Evolutionary conservation across 768 basidiomycete species (phyloP).

Genomic region (Xanthoconium purpureum): DNA sequence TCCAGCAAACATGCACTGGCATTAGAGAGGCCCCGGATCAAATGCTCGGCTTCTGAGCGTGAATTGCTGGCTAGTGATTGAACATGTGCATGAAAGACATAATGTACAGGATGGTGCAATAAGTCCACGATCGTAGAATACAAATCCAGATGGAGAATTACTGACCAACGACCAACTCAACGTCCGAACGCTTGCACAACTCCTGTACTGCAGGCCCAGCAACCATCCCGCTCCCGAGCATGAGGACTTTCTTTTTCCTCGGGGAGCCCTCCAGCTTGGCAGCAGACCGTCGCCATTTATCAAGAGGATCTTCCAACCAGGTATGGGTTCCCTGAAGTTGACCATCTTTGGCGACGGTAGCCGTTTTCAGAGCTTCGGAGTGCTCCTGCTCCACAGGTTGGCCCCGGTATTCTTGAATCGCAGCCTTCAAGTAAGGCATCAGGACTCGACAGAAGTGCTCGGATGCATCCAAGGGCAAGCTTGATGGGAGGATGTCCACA

Average conservation of each 20-base stretch:
- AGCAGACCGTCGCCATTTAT: slow-evolving; percentile 35
- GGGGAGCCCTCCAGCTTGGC: neutral
- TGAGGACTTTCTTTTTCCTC: slow-evolving; percentile 63
- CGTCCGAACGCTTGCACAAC: slow-evolving; percentile 57
- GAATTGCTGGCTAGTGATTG: slow-evolving; percentile 66
- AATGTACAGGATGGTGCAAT: slow-evolving; percentile 11
- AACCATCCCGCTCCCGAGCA: slow-evolving; percentile 95
- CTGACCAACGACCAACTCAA: slow-evolving; percentile 77
- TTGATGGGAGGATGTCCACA: slow-evolving; percentile 87
- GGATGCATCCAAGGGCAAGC: slow-evolving; percentile 80
- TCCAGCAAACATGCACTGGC: slow-evolving; percentile 60
- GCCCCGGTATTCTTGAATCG: slow-evolving; percentile 45
- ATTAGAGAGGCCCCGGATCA: slow-evolving; percentile 44
- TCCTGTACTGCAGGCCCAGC: slow-evolving; percentile 84
- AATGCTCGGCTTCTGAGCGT: slow-evolving; percentile 49
- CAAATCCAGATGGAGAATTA: slow-evolving; percentile 14
- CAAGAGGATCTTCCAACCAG: slow-evolving; percentile 58
- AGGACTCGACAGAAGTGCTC: slow-evolving; percentile 67
- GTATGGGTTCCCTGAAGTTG: slow-evolving; percentile 47
- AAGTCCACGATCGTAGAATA: slow-evolving; percentile 13
- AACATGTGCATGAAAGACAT: slow-evolving; percentile 2
- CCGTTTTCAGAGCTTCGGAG: slow-evolving; percentile 52
- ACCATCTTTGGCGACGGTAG: slow-evolving; percentile 68
- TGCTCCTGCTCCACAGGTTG: slow-evolving; percentile 27
- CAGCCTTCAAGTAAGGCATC: slow-evolving; percentile 60